Percentiles rank a stretch among this genome's conserved stretches.
These are phyloP conservation scores for Phoenix roebelenii DNA, from an alignment of 176 grass and related monocot species.

Conservation along the genomic window DNA sequence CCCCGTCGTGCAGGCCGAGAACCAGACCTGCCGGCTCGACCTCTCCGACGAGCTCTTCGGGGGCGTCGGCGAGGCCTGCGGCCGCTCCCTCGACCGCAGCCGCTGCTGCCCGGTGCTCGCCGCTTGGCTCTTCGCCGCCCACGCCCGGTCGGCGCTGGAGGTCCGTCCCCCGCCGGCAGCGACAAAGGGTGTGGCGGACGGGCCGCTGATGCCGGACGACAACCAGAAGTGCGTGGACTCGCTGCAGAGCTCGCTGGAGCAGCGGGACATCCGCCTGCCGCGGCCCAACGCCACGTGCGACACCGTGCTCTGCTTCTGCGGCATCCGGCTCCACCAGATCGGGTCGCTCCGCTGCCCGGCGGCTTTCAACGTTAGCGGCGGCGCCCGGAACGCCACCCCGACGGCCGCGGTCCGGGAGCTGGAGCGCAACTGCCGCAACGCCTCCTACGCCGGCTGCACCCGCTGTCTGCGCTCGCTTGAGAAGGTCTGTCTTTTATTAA, in stretches of 20 bases:
- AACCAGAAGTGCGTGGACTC: conserved; percentile 91
- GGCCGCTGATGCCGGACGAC: conserved; percentile 89
- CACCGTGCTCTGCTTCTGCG: conserved; percentile 92
- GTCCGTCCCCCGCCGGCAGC: conserved; percentile 27
- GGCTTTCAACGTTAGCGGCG: conserved; percentile 45
- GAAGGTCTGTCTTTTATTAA: conserved; percentile 35
- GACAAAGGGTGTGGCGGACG: conserved; percentile 28
- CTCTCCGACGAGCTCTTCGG: conserved; percentile 95
- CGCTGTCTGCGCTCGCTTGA: conserved; percentile 79
- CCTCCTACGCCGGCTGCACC: conserved; percentile 81
- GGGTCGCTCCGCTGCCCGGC: conserved; percentile 90
- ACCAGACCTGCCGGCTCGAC: conserved; percentile 56
- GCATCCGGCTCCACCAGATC: conserved; percentile 97
- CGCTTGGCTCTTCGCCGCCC: conserved; percentile 95
- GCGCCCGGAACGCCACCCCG: conserved; percentile 61
- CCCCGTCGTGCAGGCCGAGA: conserved; percentile 21
- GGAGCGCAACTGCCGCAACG: conserved; percentile 87
- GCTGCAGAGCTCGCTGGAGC: conserved; percentile 60
- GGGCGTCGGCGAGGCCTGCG: conserved; percentile 82
- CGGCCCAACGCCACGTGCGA: conserved; percentile 76
- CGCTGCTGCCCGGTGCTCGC: conserved; percentile 95
- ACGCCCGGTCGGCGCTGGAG: conserved; percentile 80
- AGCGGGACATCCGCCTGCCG: conserved; percentile 49
- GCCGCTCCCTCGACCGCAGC: conserved; percentile 63
- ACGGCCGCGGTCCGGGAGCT: conserved; percentile 68